Conservation (phyloP, 129 eudicot genomes). For the Artemisia tridentata region DNA sequence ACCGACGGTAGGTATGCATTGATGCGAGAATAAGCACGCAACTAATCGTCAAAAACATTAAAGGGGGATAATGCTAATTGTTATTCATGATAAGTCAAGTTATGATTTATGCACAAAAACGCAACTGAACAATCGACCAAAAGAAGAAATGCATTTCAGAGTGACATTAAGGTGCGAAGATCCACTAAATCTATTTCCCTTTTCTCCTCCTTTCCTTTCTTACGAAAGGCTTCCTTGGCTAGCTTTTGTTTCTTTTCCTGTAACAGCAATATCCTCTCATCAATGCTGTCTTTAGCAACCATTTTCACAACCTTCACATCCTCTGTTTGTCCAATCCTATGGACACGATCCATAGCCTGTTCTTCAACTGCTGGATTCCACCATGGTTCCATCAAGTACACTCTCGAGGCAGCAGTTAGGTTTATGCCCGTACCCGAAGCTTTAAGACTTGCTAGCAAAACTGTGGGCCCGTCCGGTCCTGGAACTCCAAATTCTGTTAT, state of each 20-base stretch:
- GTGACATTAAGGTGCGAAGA: constrained; percentile 67
- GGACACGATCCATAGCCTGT: constrained; percentile 95
- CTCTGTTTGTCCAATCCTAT: constrained; percentile 77
- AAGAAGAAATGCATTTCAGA: constrained; percentile 30
- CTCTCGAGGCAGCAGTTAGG: constrained; percentile 72
- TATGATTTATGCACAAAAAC: background rate
- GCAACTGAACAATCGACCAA: background rate
- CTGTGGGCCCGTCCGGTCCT: constrained; percentile 59
- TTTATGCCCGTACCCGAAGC: constrained; percentile 84
- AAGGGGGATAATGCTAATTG: no score
- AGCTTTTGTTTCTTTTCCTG: constrained; percentile 71
- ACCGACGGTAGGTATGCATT: no score
- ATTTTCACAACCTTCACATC: constrained; percentile 78
- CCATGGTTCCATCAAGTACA: constrained; percentile 96
- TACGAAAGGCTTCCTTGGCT: constrained; percentile 64
- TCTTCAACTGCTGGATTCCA: constrained; percentile 97
- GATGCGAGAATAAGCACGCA: no score
- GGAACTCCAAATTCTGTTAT: constrained; percentile 50
- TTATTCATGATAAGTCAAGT: no score
- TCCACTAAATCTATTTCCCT: constrained; percentile 59
- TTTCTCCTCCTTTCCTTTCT: constrained; percentile 48
- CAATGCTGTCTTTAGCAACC: constrained; percentile 74
- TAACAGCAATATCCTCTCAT: constrained; percentile 66
- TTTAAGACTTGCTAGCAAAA: constrained; percentile 85
- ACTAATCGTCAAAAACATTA: no score